Evolutionary conservation across 2,329 filamentous ascomycete species (phyloP).

Genomic region (Aquanectria penicillioides): DNA sequence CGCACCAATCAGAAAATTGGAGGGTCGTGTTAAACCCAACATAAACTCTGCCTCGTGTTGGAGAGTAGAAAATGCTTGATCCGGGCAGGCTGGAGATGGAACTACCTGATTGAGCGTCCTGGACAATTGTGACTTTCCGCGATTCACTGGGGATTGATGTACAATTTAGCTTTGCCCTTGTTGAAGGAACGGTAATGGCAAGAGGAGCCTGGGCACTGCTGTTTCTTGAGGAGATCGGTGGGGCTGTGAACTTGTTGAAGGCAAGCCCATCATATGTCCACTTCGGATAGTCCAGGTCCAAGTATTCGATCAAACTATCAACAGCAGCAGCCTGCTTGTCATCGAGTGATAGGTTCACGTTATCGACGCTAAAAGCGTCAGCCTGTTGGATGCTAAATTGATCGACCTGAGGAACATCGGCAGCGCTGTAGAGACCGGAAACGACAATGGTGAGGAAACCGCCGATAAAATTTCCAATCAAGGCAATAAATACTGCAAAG

Average conservation of each 20-base stretch:
- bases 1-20: slow-evolving; percentile 30
- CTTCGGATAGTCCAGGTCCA: slow-evolving; percentile 42
- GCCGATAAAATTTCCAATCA: slow-evolving; percentile 32
- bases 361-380: slow-evolving; percentile 39
- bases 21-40: slow-evolving; percentile 35
- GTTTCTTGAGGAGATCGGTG: slow-evolving; percentile 11
- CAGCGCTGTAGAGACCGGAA: slow-evolving; percentile 42
- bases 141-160: slow-evolving; percentile 23
- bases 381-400: slow-evolving; percentile 38
- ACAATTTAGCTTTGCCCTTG: slow-evolving; percentile 34
- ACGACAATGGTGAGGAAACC: slow-evolving; percentile 33
- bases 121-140: slow-evolving; percentile 17
- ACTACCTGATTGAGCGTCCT: slow-evolving; percentile 5
- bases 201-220: slow-evolving; percentile 22
- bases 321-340: slow-evolving; percentile 38
- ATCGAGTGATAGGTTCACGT: slow-evolving; percentile 31
- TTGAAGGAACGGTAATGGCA: slow-evolving; percentile 26
- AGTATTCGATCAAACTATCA: slow-evolving; percentile 39
- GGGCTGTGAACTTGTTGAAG: slow-evolving; percentile 33
- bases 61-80: slow-evolving; percentile 8
- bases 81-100: slow-evolving; percentile 15
- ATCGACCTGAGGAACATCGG: slow-evolving; percentile 33
- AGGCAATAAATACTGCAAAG: slow-evolving; percentile 36
- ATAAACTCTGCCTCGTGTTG: slow-evolving; percentile 15
- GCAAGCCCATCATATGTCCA: slow-evolving; percentile 46